A percentile compares a stretch with the other conserved stretches of the same genome.
Evolutionary conservation across 208 protist genomes (phyloP).

Genomic region (Willaertia magna): DNA sequence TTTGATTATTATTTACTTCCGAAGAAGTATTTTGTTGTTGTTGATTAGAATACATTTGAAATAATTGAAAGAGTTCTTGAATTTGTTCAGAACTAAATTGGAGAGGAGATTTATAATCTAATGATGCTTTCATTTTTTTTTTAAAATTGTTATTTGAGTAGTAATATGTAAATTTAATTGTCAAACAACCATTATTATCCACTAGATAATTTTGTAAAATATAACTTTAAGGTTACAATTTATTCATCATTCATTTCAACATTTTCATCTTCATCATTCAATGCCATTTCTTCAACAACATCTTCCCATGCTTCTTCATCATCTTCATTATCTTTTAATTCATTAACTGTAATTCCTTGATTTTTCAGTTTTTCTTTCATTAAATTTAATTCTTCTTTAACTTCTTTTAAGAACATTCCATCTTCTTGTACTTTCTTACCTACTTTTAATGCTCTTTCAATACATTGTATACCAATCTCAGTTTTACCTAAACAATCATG

Average conservation of each 20-base stretch:
- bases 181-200: not conserved
- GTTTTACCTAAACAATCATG: not conserved
- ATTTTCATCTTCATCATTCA: not conserved
- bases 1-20: too few relatives aligned
- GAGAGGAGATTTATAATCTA: not conserved
- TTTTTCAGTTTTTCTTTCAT: not conserved
- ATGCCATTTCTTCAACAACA: not conserved
- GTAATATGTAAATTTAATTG: too few relatives aligned
- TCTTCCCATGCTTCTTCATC: not conserved
- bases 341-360: not conserved
- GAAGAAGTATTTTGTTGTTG: too few relatives aligned
- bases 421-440: not conserved
- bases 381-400: not conserved
- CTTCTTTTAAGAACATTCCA: not conserved
- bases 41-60: not conserved
- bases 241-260: not conserved
- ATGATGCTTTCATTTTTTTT: not conserved
- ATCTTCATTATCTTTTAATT: not conserved
- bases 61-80: not conserved
- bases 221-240: not conserved
- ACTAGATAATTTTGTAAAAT: not conserved
- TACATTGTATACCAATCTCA: not conserved
- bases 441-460: not conserved
- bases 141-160: not conserved
- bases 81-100: not conserved